phyloP scores from a whole-genome alignment of 306 rosid genomes.

The Ziziphus jujuba region DNA sequence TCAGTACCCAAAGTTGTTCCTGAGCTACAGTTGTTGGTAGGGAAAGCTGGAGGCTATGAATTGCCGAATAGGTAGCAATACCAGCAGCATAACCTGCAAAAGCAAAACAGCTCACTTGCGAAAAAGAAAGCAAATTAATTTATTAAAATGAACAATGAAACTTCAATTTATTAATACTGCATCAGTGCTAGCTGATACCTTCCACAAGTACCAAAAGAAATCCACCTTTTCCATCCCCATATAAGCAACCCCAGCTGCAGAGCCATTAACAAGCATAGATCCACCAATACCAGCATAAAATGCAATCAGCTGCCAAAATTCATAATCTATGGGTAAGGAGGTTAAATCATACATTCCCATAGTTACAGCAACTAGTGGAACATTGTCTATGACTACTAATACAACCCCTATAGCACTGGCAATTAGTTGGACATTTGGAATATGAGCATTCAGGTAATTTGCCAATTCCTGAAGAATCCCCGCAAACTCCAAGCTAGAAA shows the following conservation, averaged over 20 bases:
- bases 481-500: conserved; percentile 77
- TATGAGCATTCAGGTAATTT: conserved; percentile 74
- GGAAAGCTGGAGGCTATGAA: conserved; percentile 57
- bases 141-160: conserved; percentile 5
- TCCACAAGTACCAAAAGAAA: conserved; percentile 88
- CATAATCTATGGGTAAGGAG: conserved; percentile 79
- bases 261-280: no score
- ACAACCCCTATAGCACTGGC: conserved; percentile 84
- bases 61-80: conserved; percentile 68
- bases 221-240: no score
- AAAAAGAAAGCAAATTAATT: conserved; percentile 6
- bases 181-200: conserved; percentile 44
- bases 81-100: no score
- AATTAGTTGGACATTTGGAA: conserved; percentile 62
- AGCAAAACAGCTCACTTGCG: conserved; percentile 93
- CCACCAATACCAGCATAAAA: conserved; percentile 96
- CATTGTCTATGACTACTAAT: no score
- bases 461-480: conserved; percentile 89
- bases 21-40: conserved; percentile 71
- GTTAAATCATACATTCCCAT: conserved; percentile 92
- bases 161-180: neutral
- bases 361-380: conserved; percentile 79
- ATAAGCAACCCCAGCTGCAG: no score
- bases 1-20: neutral
- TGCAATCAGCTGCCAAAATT: conserved; percentile 92